phyloP scores from a whole-genome alignment of 1,284 basidiomycete genomes.

The Microbotryomycetes sp. region DNA sequence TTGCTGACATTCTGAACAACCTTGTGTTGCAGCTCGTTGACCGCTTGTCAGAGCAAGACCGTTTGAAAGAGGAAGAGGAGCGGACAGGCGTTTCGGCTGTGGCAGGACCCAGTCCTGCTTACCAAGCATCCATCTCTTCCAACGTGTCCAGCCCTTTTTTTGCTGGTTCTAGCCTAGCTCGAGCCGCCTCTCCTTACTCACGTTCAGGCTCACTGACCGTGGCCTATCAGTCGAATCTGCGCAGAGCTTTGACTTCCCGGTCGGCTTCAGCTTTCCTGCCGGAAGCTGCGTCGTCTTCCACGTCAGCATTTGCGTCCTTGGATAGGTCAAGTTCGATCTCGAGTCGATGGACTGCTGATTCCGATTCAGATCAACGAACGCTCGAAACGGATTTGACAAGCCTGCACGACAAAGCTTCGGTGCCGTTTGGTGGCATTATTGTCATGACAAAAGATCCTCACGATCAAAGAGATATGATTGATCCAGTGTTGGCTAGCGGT shows the following conservation, averaged over 20 bases:
- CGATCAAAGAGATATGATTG: constrained; percentile 11
- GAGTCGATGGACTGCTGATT: not conserved
- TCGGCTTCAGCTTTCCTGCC: not conserved
- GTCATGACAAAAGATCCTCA: constrained; percentile 13
- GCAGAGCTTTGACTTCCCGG: not conserved
- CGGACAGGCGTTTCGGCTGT: not conserved
- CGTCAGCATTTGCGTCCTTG: not conserved
- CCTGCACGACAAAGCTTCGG: constrained; percentile 1
- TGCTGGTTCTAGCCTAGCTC: not conserved
- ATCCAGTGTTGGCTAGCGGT: constrained; percentile 26
- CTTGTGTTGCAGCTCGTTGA: constrained; percentile 16
- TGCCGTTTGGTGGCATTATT: constrained; percentile 6
- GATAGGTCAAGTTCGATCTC: not conserved
- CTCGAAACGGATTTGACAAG: not conserved
- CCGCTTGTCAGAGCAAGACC: constrained; percentile 20
- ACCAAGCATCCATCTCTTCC: constrained; percentile 2
- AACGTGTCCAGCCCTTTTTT: not conserved
- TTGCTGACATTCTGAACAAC: not conserved
- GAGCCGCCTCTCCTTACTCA: not conserved
- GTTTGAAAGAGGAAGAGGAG: constrained; percentile 26
- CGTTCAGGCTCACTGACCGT: not conserved
- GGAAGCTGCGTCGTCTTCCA: not conserved
- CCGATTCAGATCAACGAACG: not conserved
- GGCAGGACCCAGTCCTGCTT: not conserved
- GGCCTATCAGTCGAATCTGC: constrained; percentile 4